Base-by-base conservation (phyloP, 345 rosid genomes). In the Ceriops tagal region DNA sequence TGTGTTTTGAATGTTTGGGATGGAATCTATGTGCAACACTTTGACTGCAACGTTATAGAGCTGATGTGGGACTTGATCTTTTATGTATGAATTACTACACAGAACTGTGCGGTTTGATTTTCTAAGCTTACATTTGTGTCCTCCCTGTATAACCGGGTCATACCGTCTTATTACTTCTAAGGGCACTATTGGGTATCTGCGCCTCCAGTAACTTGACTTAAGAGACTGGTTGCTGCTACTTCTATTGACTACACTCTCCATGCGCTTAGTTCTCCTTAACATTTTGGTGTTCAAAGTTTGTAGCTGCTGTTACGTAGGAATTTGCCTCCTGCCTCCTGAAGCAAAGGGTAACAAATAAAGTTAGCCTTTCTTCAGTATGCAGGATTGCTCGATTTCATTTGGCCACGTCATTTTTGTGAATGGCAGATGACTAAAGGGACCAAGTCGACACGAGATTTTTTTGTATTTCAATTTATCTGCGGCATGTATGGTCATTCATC, bases 201-300 rank as follows among this genome's bases (percentile, higher is more conserved):
- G 3, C 49, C 5, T 43, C 49, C 15, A 43, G 15, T 2, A 43
- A 43, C 15, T 43, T 15, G 19, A 43, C 18, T 43, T 3, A 5
- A 13, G 49, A 3, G 49, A 43, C 49, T 13, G 19, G 19, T 43
- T 13, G 49, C 18, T 43, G 19, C 15, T 43, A 43, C 19, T 43
- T 39, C 3, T 39, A 39, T 43, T 43, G 49, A 13, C 49, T 11
- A 11, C 5, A 43, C 49, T 43, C 19, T 1, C 49, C 49, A 43
- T 43, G 49, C 49, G 35, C 59, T 27, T 35, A 11, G 58, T 49
- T 71, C 37, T 59, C 65, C 62, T 63, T 24, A 9, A 27, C 53
- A 15, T 63, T 43, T 69, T 78, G 37, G 68, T 60, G 56, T 77
- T 73, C 49, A 73, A 61, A 79, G 80, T 82, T 79, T 78, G 84